These are phyloP conservation scores for Ceratobasidium sp. DNA, from an alignment of 1,284 basidiomycete genomes.

Conservation along the genomic window DNA sequence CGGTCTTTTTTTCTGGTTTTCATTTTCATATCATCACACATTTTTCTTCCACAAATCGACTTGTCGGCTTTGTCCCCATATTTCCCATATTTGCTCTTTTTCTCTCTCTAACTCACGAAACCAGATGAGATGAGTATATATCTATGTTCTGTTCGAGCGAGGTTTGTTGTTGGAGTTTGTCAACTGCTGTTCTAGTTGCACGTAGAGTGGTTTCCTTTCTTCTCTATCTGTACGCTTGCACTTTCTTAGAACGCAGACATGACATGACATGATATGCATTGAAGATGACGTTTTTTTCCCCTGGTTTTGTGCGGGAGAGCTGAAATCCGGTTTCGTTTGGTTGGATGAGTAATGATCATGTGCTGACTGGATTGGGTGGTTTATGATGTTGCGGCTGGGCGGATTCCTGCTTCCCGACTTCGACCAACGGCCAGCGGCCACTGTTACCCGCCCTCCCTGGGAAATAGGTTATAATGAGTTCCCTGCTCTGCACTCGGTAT, in stretches of 20 bases:
- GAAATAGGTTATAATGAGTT: background rate
- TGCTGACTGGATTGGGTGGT: background rate
- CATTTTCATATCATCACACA: background rate
- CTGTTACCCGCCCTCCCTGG: background rate
- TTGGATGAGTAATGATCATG: background rate
- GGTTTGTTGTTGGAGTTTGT: background rate
- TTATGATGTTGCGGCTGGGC: background rate
- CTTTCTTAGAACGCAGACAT: too few species aligned
- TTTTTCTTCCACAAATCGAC: slow-evolving; percentile 11
- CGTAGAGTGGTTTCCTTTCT: background rate
- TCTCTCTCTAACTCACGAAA: background rate
- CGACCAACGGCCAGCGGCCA: background rate
- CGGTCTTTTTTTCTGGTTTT: too few species aligned
- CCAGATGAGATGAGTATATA: slow-evolving; percentile 21
- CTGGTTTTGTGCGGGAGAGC: too few species aligned
- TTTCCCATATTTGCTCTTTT: background rate
- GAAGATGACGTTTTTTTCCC: too few species aligned
- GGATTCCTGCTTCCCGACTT: slow-evolving; percentile 17
- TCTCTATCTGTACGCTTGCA: background rate
- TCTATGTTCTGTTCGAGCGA: background rate
- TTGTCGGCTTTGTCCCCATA: background rate
- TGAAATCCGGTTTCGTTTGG: background rate
- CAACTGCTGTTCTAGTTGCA: background rate
- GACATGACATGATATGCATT: too few species aligned
- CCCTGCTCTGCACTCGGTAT: background rate